Evolutionary conservation across 768 basidiomycete genomes (phyloP), one percentile per base, ranked within the genome.

Genomic region (Xanthoconium purpureum): DNA sequence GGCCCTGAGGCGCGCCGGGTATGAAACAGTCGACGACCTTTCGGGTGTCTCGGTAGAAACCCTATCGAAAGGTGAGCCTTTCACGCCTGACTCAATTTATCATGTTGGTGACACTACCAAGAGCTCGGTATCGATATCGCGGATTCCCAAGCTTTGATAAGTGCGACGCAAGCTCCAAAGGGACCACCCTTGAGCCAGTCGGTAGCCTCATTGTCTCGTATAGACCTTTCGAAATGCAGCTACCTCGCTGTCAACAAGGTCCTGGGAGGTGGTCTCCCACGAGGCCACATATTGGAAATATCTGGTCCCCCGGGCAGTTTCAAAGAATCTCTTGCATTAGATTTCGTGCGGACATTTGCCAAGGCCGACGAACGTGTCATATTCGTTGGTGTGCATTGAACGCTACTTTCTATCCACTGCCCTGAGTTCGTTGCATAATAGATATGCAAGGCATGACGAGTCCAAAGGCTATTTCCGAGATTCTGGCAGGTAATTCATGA

Each of bases 271-370:
- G 89, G 89, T 15, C 69, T 91, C 44, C 71, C 74, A 52, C 77
- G 76, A 54, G 85, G 87, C 9, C 76, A 80, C 59, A 76, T 89
- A 58, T 75, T 91, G 18, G 89, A 91, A 71, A 73, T 91, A 61
- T 87, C 87, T 32, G 89, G 89, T 0, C 86, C 88, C 44, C 89
- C 89, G 1, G 89, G 89, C 47, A 79, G 81, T 38, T 79, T 81
- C 11, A 91, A 88, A 60, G 85, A 86, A 55, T 65, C 63, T 13
- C 59, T 89, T 9, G 80, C 80, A 10, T 69, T 79, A 14, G 75
- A 78, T 49, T 77, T 88, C 44, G 76, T 78, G 14, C 66, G 71
- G 35, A 75, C 71, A 4, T 83, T 85, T 53, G 70, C 80, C 3
- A 71, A 80, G 55, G 68, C 73, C 5, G 74, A 74, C 1, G 76